Base-by-base conservation (phyloP, 345 rosid species). In the Cardamine occulta region DNA sequence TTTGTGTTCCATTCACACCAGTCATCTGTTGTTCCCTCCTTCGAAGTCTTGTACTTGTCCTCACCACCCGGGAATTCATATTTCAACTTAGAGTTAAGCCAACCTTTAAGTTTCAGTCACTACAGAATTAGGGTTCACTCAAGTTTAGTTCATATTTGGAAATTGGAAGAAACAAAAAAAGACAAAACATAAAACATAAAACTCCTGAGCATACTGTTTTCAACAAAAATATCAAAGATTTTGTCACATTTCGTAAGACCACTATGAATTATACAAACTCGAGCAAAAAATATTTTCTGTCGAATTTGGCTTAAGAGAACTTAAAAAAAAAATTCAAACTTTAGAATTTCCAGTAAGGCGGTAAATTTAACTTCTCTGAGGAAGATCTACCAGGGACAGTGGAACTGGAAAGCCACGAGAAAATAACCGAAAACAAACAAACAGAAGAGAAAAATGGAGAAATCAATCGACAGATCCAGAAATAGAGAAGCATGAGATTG, bases 391-490 rank as follows among this genome's bases (percentile, higher is more conserved):
- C 18, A 39, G 32, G 5, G 19, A 23, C 1, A 40, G 32, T 39
- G 66, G 32, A 14, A 39, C 6, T 61, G 4, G 13, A 61, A 63
- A 39, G 34, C 69, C 53, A 42, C 35, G 18, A 29, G 34, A 4
- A 63, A 21, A 9, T 31, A 31, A 63, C 37, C 24, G 1, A 51
- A 2, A 21, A 61, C 4, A 24, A 71, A 9, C 18, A 48, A 35
- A 37, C 7, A 63, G 21, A 63, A 23, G 21, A n/a, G 4, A 28
- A 7, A 40, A 8, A 4, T 1, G 21, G 26, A 54, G 24, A 48
- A 58, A 37, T 18, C 24, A 74, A 66, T 66, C 24, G 54, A 26
- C 68, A 74, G 67, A 74, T 58, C 79, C 52, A 18, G 57, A 56
- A 7, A 51, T 4, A 51, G 56, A 42, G 56, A 54, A 7, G 34